A percentile compares a stretch with the other conserved stretches of the same genome.
Evolutionary conservation across 2,329 filamentous ascomycete genomes (phyloP).

Genomic region (Aspergillus luchuensis): DNA sequence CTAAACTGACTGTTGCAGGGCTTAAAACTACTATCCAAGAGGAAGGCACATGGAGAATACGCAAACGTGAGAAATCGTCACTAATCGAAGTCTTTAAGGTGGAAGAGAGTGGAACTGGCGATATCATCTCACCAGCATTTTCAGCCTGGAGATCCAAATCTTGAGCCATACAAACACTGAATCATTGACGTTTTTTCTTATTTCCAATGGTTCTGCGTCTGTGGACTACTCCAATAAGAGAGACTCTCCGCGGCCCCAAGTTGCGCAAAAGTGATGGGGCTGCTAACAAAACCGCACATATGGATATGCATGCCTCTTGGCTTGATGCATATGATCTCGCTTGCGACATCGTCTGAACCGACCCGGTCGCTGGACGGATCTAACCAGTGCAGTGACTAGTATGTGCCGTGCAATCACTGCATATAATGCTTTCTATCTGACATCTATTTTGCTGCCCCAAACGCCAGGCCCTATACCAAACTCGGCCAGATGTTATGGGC

Average conservation of each 20-base stretch:
- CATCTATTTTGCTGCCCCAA: background rate
- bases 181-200: background rate
- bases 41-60: conserved; percentile 81
- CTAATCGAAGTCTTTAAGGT: conserved; percentile 73
- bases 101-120: conserved; percentile 72
- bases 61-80: conserved; percentile 62
- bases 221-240: background rate
- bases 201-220: background rate
- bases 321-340: no score
- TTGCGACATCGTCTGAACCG: background rate
- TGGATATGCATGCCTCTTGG: background rate
- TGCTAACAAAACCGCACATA: background rate
- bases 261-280: background rate
- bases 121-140: conserved; percentile 76
- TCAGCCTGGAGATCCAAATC: conserved; percentile 63
- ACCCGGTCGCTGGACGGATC: background rate
- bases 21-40: conserved; percentile 60
- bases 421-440: background rate
- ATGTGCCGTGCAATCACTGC: background rate
- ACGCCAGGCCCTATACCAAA: background rate
- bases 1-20: conserved; percentile 48
- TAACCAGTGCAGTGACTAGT: background rate
- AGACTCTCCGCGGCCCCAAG: no score
- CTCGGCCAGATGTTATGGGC: background rate
- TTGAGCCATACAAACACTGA: conserved; percentile 5